Percentiles rank a stretch among this genome's conserved stretches.
Conservation (phyloP, 805 yeast species). For the Barnettozyma sucrosica region DNA sequence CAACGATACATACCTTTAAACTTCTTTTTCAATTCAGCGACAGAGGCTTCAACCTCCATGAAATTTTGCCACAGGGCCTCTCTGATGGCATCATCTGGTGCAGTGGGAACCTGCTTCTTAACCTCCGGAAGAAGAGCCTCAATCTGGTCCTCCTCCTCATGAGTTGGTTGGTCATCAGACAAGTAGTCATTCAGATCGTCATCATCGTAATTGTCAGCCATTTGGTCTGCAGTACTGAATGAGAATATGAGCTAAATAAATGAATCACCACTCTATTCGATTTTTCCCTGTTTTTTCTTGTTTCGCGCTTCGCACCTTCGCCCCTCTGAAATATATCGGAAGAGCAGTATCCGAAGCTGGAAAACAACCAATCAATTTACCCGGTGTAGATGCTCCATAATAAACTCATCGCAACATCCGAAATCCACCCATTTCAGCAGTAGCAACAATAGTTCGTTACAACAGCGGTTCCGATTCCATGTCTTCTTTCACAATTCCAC, state of each 20-base stretch:
- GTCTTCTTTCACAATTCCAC: conserved; percentile 1
- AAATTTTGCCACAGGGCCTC: conserved; percentile 57
- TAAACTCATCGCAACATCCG: neutral
- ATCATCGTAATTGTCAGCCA: conserved; percentile 17
- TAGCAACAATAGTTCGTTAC: neutral
- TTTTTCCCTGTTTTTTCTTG: neutral
- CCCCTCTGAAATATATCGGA: no score
- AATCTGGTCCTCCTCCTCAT: conserved; percentile 36
- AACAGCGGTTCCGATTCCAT: neutral
- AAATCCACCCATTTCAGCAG: neutral
- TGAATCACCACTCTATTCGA: neutral
- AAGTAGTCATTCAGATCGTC: conserved; percentile 29
- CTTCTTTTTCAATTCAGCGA: conserved; percentile 38
- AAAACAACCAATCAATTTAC: neutral
- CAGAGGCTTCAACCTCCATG: conserved; percentile 45
- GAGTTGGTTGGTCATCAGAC: conserved; percentile 30
- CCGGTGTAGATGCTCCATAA: neutral
- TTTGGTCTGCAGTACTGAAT: neutral
- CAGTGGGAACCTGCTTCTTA: conserved; percentile 31
- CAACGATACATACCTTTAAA: neutral
- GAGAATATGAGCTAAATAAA: neutral
- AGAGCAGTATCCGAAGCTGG: no score
- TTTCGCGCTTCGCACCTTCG: neutral
- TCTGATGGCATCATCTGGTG: conserved; percentile 46
- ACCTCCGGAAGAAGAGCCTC: conserved; percentile 39